These are phyloP conservation scores for Xylaria sp. DNA, from an alignment of 2,329 filamentous ascomycete species.

Conservation along the genomic window DNA sequence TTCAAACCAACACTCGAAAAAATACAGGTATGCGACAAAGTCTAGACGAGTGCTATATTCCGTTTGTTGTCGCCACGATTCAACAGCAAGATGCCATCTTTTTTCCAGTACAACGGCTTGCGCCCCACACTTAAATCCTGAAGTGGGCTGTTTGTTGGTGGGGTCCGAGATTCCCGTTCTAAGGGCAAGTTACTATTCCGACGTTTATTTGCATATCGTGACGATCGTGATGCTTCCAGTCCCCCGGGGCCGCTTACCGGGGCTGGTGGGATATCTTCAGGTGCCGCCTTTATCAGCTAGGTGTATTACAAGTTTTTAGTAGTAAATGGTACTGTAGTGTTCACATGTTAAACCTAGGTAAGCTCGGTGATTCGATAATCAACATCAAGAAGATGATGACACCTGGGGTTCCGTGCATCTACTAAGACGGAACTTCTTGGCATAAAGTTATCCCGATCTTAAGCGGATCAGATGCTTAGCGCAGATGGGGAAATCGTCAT, in stretches of 20 bases:
- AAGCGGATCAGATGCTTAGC: constrained; percentile 13
- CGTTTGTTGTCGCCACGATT: not conserved
- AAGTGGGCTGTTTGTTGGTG: constrained; percentile 22
- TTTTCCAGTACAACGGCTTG: constrained; percentile 7
- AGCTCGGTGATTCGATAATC: not conserved
- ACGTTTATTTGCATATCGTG: constrained; percentile 3
- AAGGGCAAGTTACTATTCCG: not conserved
- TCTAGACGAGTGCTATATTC: not conserved
- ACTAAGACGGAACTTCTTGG: not conserved
- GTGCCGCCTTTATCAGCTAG: not conserved
- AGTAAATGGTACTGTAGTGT: not conserved
- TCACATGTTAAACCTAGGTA: not conserved
- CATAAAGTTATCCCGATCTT: constrained; percentile 18
- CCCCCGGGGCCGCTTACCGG: not conserved
- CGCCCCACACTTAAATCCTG: constrained; percentile 15
- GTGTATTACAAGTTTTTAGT: not conserved
- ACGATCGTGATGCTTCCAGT: not conserved
- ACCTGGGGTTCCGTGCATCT: not conserved
- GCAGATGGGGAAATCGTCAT: not conserved
- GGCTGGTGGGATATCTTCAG: not conserved
- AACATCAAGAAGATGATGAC: not conserved
- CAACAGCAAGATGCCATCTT: not conserved
- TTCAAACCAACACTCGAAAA: not conserved
- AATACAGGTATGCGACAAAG: not conserved
- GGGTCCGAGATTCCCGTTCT: not conserved